These are phyloP conservation scores for Uromyces viciae-fabae DNA, from an alignment of 1,284 basidiomycete species.

Conservation along the genomic window DNA sequence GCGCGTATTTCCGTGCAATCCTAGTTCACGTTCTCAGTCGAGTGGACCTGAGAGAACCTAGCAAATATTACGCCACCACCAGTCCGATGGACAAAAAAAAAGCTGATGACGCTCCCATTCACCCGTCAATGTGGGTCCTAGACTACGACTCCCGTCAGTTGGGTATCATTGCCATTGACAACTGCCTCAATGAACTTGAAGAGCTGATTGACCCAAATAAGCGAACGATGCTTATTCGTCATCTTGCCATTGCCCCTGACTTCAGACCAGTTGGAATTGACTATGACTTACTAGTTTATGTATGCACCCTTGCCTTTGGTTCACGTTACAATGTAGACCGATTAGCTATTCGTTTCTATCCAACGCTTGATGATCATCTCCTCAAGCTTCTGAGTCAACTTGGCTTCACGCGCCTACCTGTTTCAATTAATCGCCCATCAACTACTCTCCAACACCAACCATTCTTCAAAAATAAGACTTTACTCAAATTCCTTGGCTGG, in stretches of 20 bases:
- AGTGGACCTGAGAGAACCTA: constrained; percentile 21
- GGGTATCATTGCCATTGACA: constrained; percentile 29
- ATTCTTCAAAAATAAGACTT: neutral
- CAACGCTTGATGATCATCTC: constrained; percentile 10
- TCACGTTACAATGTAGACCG: neutral
- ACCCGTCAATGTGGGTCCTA: constrained; percentile 26
- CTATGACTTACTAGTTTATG: constrained; percentile 3
- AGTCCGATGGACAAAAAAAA: neutral
- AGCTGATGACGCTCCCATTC: neutral
- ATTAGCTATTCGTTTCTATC: neutral
- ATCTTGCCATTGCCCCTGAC: constrained; percentile 27
- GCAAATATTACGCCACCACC: neutral
- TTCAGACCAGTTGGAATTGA: constrained; percentile 39
- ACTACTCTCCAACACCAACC: neutral
- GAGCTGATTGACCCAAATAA: neutral
- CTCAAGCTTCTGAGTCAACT: constrained; percentile 4
- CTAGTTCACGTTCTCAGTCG: neutral
- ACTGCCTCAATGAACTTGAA: neutral
- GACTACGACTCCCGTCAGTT: constrained; percentile 38
- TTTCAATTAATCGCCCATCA: neutral
- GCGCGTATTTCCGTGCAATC: constrained; percentile 5
- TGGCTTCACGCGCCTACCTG: neutral
- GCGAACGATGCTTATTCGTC: constrained; percentile 8
- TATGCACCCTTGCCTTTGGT: neutral
- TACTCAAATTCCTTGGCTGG: neutral